These are phyloP conservation scores for Cryptococcus sp. DNA, from an alignment of 1,284 basidiomycete genomes.

Conservation along the genomic window DNA sequence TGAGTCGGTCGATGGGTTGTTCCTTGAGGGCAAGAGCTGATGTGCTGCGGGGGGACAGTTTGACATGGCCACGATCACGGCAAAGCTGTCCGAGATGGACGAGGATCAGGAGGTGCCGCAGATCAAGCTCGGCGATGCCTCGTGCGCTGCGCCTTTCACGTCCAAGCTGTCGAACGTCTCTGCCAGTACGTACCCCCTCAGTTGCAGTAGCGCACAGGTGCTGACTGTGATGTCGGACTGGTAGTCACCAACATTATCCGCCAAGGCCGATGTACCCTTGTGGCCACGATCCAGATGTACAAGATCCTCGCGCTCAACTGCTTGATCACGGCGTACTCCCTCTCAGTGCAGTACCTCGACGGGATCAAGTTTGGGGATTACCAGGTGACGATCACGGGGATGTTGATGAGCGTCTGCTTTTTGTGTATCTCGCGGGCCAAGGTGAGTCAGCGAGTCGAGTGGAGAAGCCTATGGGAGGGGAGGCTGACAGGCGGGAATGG, in stretches of 20 bases:
- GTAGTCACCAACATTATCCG: slow-evolving; percentile 90
- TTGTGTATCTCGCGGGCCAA: slow-evolving; percentile 94
- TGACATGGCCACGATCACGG: slow-evolving; percentile 79
- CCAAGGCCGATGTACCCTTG: slow-evolving; percentile 92
- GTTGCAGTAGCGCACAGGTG: too few species aligned
- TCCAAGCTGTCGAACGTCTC: slow-evolving; percentile 90
- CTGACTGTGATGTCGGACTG: not conserved
- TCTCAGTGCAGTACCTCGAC: slow-evolving; percentile 92
- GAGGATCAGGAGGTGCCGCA: slow-evolving; percentile 84
- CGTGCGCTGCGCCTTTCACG: slow-evolving; percentile 93
- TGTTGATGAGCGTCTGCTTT: slow-evolving; percentile 97
- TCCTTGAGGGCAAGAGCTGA: not conserved
- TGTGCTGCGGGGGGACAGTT: slow-evolving; percentile 57
- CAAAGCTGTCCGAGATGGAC: slow-evolving; percentile 86
- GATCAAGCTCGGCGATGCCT: slow-evolving; percentile 95
- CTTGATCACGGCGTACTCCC: slow-evolving; percentile 89
- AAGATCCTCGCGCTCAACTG: slow-evolving; percentile 95
- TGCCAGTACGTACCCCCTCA: slow-evolving; percentile 62
- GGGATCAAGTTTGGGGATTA: slow-evolving; percentile 98
- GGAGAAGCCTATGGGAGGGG: not conserved
- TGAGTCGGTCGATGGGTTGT: slow-evolving; percentile 43
- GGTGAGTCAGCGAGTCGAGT: slow-evolving; percentile 58
- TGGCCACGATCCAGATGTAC: slow-evolving; percentile 98
- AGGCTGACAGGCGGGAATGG: not conserved
- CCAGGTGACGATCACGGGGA: slow-evolving; percentile 85